Evolutionary conservation across 768 basidiomycete genomes (phyloP).

Genomic region (Suillus subalutaceus): DNA sequence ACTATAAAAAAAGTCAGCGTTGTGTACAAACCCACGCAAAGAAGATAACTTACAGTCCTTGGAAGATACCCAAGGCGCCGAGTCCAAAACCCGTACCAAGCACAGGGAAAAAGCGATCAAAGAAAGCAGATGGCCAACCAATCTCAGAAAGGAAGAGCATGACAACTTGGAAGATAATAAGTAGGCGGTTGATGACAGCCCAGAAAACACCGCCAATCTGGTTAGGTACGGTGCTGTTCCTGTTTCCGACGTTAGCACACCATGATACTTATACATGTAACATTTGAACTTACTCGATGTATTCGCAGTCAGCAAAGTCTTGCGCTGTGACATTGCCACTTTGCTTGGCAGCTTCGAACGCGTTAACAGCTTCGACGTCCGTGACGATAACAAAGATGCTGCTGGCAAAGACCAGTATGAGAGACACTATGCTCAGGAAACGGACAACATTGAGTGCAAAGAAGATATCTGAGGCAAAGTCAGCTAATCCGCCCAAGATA

Average conservation of each 20-base stretch:
- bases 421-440: constrained; percentile 73
- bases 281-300: constrained; percentile 62
- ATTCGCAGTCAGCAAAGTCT: constrained; percentile 62
- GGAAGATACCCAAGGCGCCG: constrained; percentile 85
- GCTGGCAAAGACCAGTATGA: constrained; percentile 80
- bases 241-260: constrained; percentile 35
- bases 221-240: constrained; percentile 81
- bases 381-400: constrained; percentile 74
- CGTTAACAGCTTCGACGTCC: constrained; percentile 77
- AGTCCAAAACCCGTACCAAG: constrained; percentile 84
- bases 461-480: constrained; percentile 51
- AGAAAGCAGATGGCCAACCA: constrained; percentile 78
- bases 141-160: constrained; percentile 83
- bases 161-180: constrained; percentile 85
- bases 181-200: constrained; percentile 84
- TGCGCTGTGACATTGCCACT: constrained; percentile 33
- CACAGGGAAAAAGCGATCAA: constrained; percentile 84
- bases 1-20: constrained; percentile 34
- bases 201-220: constrained; percentile 91
- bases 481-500: constrained; percentile 8
- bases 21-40: constrained; percentile 1
- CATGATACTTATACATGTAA: constrained; percentile 1
- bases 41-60: constrained; percentile 66
- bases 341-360: constrained; percentile 49
- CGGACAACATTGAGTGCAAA: constrained; percentile 81